Conservation (phyloP, 768 basidiomycete genomes). For the Kwoniella bestiolae region DNA sequence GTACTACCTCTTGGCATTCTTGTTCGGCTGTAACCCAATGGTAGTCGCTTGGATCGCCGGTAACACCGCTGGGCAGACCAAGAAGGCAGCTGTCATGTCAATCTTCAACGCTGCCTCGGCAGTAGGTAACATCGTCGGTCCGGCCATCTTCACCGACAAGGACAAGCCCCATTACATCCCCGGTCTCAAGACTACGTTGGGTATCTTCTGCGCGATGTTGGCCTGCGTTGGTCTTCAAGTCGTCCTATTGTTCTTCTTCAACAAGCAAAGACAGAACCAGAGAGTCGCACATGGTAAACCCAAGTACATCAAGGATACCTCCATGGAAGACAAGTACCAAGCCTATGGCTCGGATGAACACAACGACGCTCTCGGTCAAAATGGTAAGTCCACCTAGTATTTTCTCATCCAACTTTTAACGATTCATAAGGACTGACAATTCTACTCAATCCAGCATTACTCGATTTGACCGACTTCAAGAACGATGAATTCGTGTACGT, state of each 20-base stretch:
- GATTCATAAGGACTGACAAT: not conserved
- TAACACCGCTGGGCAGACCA: constrained; percentile 42
- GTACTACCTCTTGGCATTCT: constrained; percentile 55
- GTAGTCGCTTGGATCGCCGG: constrained; percentile 37
- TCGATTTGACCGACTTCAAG: constrained; percentile 36
- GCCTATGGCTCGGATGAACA: constrained; percentile 25
- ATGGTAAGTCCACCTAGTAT: constrained; percentile 14
- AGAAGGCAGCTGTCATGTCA: constrained; percentile 59
- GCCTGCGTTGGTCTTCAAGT: constrained; percentile 17
- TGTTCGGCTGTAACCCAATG: constrained; percentile 56
- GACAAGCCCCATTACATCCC: constrained; percentile 46
- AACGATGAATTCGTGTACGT: constrained; percentile 34
- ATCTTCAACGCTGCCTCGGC: constrained; percentile 62
- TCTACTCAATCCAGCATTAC: constrained; percentile 15
- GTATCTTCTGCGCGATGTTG: constrained; percentile 40
- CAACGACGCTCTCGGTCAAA: constrained; percentile 20
- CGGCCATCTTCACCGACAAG: constrained; percentile 50
- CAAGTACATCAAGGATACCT: constrained; percentile 45
- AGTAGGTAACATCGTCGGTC: constrained; percentile 59
- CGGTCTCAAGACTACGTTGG: constrained; percentile 42
- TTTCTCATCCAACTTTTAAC: not conserved
- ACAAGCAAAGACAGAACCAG: constrained; percentile 51
- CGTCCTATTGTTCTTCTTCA: constrained; percentile 38
- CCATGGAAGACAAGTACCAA: constrained; percentile 39
- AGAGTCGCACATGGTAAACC: constrained; percentile 53